Evolutionary conservation across 2,329 filamentous ascomycete genomes (phyloP), one percentile per base, ranked within the genome.

Genomic region (Periconia sp.): DNA sequence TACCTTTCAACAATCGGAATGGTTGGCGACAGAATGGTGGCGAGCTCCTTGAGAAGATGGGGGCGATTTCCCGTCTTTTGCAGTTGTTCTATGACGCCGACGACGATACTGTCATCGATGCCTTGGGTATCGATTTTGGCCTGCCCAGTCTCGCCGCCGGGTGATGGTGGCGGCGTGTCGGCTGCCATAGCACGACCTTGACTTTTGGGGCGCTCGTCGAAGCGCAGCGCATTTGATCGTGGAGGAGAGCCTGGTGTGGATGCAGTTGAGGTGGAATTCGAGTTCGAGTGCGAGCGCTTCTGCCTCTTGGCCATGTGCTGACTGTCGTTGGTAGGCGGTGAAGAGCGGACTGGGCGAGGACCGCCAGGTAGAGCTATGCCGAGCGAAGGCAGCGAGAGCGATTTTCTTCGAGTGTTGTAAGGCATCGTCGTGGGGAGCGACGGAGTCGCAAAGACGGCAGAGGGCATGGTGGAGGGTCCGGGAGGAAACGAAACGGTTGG

Each of bases 351-450:
- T 53, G 78, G 72, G 69, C 82, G 81, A 60, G 82, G 81, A 42
- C 50, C 68, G 55, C 69, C 69, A 51, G 85, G 85, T 50, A 97
- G 82, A 68, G 94, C 90, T 66, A 97, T 96, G 73, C 94, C 94
- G 68, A 97, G 84, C 63, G 92, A 95, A 56, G 91, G 90, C 70
- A 97, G 82, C 58, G 92, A 97, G 63, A 99, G 81, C 71, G 92
- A 96, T 81, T 97, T 97, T 76, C 92, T 88, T 77, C 93, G 90
- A 64, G 93, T 97, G 77, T 97, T 96, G 82, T 97, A 97, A 71
- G 89, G 89, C 91, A 96, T 96, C 69, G 65, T 78, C 68, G 65
- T 78, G 56, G 23, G 57, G 42, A 44, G 49, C 52, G 53, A 51
- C 33, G 52, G 46, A 46, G 57, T 52, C 37, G 53, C 52, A 54